Base-by-base conservation (phyloP, 2,329 filamentous ascomycete genomes). In the Phialemoniopsis sp. region DNA sequence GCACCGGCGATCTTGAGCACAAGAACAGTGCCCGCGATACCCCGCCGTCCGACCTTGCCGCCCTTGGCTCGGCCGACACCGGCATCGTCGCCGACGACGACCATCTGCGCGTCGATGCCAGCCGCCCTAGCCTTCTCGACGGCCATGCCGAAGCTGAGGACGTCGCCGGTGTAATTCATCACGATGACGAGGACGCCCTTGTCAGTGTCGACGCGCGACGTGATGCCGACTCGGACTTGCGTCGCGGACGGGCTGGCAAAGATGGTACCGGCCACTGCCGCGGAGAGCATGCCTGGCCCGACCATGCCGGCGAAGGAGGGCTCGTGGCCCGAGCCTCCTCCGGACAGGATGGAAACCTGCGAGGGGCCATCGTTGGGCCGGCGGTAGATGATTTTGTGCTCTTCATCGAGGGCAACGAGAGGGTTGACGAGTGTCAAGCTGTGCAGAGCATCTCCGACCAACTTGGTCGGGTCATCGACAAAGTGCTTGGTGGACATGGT, bases 131-230 rank as follows among this genome's bases (percentile, higher is more conserved):
- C 89, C 68, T 95, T 95, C 63, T 96, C 91, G 8, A 93, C 87
- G 1, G 85, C 90, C 76, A 96, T 85, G 40, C 89, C 90, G 57
- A 96, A 96, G 66, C 95, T 94, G 49, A 96, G 74, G 39, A 95
- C 79, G 59, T 90, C 87, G 29, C 87, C 87, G 2, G 89, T 95
- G 63, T 95, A 95, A 61, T 96, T 96, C 87, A 95, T 95, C 21
- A 95, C 87, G 5, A 89, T 83, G n/a, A 95, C 85, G 31, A 96
- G 62, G 2, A 95, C 85, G 16, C 90, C 91, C 13, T 41, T 38
- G 3, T 34, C 39, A 1, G 13, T 26, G 44, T 87, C 80, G 3
- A 95, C 85, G 15, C 87, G 74, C 32, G 80, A 76, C 55, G 83
- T 77, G 38, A 94, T 84, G 43, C 82, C 88, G 48, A 78, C 72